Evolutionary conservation across 2,329 filamentous ascomycete genomes (phyloP).

Genomic region (Tympanopsis confertula): DNA sequence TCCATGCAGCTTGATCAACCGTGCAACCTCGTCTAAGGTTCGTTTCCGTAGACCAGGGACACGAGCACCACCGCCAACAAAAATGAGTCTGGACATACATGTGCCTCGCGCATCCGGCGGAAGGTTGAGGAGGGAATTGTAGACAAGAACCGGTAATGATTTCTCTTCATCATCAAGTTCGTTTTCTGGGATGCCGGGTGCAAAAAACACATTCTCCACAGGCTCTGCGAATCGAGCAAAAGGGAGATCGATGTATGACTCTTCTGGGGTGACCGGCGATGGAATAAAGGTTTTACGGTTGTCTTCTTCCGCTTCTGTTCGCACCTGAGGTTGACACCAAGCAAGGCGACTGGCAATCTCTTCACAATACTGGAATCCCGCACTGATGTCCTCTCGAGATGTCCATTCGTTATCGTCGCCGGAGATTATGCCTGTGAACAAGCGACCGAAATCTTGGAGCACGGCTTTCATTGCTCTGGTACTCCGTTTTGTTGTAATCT

Average conservation of each 20-base stretch:
- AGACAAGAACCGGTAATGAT: conserved; percentile 65
- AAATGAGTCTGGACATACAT: conserved; percentile 81
- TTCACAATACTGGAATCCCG: conserved; percentile 71
- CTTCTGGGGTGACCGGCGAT: conserved; percentile 34
- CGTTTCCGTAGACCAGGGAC: conserved; percentile 71
- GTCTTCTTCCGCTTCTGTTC: conserved; percentile 18
- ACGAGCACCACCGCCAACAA: conserved; percentile 69
- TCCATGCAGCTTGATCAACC: conserved; percentile 53
- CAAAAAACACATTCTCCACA: conserved; percentile 67
- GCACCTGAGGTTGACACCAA: conserved; percentile 50
- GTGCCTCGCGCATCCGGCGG: conserved; percentile 71
- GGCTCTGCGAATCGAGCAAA: conserved; percentile 63
- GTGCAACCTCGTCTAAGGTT: conserved; percentile 63
- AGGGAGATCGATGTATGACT: conserved; percentile 48
- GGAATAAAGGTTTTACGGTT: conserved; percentile 3
- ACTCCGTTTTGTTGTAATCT: conserved; percentile 60
- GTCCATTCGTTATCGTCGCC: conserved; percentile 11
- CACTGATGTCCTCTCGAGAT: conserved; percentile 16
- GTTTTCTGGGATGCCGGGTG: conserved; percentile 29
- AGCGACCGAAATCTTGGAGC: conserved; percentile 54
- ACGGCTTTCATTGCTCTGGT: conserved; percentile 65
- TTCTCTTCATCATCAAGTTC: conserved; percentile 80
- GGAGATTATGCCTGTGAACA: conserved; percentile 37
- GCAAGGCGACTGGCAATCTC: conserved; percentile 64
- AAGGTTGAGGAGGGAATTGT: conserved; percentile 62